These are phyloP conservation scores for Acanthamoeba culbertsoni DNA, from an alignment of 208 protist genomes.

Conservation along the genomic window DNA sequence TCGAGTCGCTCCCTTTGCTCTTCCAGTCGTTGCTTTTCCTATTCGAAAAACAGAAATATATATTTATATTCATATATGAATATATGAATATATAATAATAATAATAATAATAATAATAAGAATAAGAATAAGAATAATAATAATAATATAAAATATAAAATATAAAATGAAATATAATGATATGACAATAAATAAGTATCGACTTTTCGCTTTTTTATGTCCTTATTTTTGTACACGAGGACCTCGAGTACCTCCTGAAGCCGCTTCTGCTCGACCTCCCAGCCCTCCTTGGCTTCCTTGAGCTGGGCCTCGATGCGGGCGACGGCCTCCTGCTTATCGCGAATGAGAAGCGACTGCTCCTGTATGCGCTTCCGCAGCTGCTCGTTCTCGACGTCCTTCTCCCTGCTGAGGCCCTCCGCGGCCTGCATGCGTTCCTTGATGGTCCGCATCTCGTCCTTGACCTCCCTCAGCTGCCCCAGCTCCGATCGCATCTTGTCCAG, in stretches of 20 bases:
- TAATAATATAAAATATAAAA: no score
- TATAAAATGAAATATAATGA: no score
- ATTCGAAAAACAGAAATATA: no score
- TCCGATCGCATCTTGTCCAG: background rate
- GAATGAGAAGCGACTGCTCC: background rate
- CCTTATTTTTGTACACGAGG: no score
- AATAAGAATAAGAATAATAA: no score
- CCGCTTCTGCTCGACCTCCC: background rate
- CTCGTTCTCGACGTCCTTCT: background rate
- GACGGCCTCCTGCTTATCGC: constrained; percentile 8
- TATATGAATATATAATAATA: no score
- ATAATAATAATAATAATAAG: no score
- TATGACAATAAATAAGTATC: no score
- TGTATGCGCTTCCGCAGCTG: background rate
- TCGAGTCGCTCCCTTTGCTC: background rate
- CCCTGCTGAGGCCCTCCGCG: background rate
- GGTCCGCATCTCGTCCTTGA: background rate
- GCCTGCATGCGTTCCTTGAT: background rate
- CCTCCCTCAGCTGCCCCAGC: background rate
- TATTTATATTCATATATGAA: no score
- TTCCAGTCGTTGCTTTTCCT: background rate
- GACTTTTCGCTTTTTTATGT: no score
- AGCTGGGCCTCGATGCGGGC: background rate
- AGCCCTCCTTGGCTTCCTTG: background rate
- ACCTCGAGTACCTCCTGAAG: background rate